Evolutionary conservation across 2,329 filamentous ascomycete genomes (phyloP).

Genomic region (Parastagonospora avenae): DNA sequence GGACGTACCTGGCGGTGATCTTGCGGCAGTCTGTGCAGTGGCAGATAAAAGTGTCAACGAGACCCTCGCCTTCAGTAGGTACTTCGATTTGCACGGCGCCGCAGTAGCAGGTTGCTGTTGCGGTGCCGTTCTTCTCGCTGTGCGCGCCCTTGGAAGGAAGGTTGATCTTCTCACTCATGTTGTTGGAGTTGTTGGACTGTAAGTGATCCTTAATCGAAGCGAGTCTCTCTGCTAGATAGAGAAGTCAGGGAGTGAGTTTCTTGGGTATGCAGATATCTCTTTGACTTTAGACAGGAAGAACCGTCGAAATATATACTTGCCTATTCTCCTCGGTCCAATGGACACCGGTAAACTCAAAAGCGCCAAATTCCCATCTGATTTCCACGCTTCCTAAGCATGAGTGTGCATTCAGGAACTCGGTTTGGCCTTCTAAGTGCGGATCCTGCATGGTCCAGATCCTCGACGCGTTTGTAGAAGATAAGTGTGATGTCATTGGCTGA

Average conservation of each 20-base stretch:
- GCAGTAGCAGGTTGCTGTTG: slow-evolving; percentile 41
- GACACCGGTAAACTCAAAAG: background rate
- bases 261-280: background rate
- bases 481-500: background rate
- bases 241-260: background rate
- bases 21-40: slow-evolving; percentile 63
- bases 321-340: background rate
- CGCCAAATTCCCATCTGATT: background rate
- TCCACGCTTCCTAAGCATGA: too few species aligned
- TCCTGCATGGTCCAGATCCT: background rate
- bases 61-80: slow-evolving; percentile 28
- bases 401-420: too few species aligned
- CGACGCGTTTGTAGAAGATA: background rate
- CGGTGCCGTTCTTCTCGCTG: slow-evolving; percentile 20
- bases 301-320: slow-evolving; percentile 1
- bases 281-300: background rate
- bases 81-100: slow-evolving; percentile 36
- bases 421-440: too few species aligned
- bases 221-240: background rate
- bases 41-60: slow-evolving; percentile 61
- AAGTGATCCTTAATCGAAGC: background rate
- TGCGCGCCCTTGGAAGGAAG: slow-evolving; percentile 2
- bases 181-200: too few species aligned
- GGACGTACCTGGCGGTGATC: slow-evolving; percentile 14
- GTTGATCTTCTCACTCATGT: slow-evolving; percentile 1